These are phyloP conservation scores for Acacia acuminata DNA, from an alignment of 306 rosid genomes.

Conservation along the genomic window DNA sequence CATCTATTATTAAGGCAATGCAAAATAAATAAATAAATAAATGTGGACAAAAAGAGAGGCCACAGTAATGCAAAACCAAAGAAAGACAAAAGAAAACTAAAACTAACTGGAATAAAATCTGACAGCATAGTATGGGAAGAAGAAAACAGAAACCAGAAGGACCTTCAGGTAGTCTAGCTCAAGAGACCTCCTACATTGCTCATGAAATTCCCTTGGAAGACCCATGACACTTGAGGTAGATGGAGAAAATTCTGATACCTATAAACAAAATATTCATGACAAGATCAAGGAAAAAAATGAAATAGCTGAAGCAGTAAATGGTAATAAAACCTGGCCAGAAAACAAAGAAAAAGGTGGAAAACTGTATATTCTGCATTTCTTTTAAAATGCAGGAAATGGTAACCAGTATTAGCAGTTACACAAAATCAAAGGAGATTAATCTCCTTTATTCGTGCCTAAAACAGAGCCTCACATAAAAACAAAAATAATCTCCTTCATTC, in stretches of 20 bases:
- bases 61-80: conserved; percentile 16
- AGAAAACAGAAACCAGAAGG: conserved; percentile 32
- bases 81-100: conserved; percentile 24
- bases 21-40: background rate
- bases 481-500: background rate
- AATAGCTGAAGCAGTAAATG: conserved; percentile 27
- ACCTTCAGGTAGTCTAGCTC: conserved; percentile 84
- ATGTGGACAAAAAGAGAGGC: background rate
- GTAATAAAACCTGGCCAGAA: background rate
- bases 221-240: conserved; percentile 93
- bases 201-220: conserved; percentile 98
- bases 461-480: background rate
- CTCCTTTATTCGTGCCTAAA: background rate
- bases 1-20: conserved; percentile 42
- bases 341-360: background rate
- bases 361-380: background rate
- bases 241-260: conserved; percentile 99
- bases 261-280: conserved; percentile 20
- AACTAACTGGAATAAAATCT: conserved; percentile 1
- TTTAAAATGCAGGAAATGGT: background rate
- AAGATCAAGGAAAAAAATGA: conserved; percentile 17
- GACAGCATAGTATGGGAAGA: background rate
- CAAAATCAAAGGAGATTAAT: background rate
- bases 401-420: background rate
- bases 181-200: conserved; percentile 83